Evolutionary conservation across 257 asterid genomes (phyloP).

Genomic region (Nicotiana knightiana): DNA sequence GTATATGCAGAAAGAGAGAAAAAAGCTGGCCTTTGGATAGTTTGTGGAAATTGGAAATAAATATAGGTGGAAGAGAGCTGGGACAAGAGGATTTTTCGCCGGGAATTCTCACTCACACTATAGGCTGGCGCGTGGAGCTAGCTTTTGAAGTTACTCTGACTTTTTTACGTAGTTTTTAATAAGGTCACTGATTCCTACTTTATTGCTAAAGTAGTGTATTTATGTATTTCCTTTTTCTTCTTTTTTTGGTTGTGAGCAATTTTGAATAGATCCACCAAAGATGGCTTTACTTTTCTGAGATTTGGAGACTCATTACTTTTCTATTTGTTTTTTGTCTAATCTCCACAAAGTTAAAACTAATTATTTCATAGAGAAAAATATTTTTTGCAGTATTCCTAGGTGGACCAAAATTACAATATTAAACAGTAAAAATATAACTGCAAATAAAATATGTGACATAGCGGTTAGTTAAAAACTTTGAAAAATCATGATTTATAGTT

Average conservation of each 20-base stretch:
- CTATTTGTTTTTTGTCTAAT: not conserved
- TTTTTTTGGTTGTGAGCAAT: not conserved
- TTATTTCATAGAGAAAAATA: too few species aligned
- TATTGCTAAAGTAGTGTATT: not conserved
- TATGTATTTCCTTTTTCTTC: not conserved
- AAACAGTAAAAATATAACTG: too few species aligned
- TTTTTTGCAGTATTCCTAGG: too few species aligned
- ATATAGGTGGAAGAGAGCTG: not conserved
- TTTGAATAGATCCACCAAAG: not conserved
- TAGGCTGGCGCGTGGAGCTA: not conserved
- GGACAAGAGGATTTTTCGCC: constrained; percentile 7
- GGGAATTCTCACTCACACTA: not conserved
- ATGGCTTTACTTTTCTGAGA: not conserved
- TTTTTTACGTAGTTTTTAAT: not conserved
- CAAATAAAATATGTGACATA: too few species aligned
- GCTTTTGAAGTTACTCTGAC: not conserved
- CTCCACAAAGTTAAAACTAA: not conserved
- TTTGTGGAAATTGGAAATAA: not conserved
- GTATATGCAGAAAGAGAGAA: not conserved
- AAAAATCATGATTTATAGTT: too few species aligned
- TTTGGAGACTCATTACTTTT: not conserved
- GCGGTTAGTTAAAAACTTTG: too few species aligned
- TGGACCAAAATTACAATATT: too few species aligned
- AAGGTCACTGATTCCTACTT: not conserved
- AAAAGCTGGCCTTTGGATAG: not conserved